A percentile compares a stretch with the other conserved stretches of the same genome.
Evolutionary conservation across 768 basidiomycete species (phyloP).

Genomic region (Phanerochaete sordida): DNA sequence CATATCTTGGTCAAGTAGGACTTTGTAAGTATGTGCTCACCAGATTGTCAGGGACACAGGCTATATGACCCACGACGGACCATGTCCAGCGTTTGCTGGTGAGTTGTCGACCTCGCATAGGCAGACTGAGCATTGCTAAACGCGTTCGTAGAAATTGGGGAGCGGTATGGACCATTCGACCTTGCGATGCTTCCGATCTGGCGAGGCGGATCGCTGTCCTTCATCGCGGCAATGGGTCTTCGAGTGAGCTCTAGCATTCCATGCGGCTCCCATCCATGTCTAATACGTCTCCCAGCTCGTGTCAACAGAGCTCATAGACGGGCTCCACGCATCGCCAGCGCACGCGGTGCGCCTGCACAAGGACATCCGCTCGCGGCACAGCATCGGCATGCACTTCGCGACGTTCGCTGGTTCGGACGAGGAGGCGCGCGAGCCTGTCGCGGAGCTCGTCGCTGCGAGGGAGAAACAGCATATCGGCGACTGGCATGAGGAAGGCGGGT

Average conservation of each 20-base stretch:
- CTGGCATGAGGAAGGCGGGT: slow-evolving; percentile 30
- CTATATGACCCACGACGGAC: slow-evolving; percentile 28
- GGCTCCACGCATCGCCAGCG: slow-evolving; percentile 37
- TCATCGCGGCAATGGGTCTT: slow-evolving; percentile 34
- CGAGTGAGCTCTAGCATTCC: slow-evolving; percentile 33
- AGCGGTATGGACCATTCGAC: slow-evolving; percentile 36
- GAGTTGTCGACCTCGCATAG: background rate
- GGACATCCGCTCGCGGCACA: slow-evolving; percentile 34
- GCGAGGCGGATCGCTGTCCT: slow-evolving; percentile 39
- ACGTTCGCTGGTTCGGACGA: slow-evolving; percentile 40
- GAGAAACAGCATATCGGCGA: slow-evolving; percentile 17
- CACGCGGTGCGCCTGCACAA: slow-evolving; percentile 36
- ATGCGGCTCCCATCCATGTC: slow-evolving; percentile 12
- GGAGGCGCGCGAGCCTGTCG: slow-evolving; percentile 37
- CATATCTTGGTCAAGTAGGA: background rate
- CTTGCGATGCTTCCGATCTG: slow-evolving; percentile 42
- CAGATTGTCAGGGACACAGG: slow-evolving; percentile 33
- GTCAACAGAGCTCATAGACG: slow-evolving; percentile 25
- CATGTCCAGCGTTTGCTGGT: slow-evolving; percentile 37
- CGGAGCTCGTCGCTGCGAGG: slow-evolving; percentile 27
- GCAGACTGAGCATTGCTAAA: background rate
- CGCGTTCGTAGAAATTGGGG: slow-evolving; percentile 33
- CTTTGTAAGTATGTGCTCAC: background rate
- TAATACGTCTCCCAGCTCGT: slow-evolving; percentile 18
- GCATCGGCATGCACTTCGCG: slow-evolving; percentile 41